Evolutionary conservation across 352 stramenopile genomes (phyloP).

Genomic region (Pythium folliculosum): DNA sequence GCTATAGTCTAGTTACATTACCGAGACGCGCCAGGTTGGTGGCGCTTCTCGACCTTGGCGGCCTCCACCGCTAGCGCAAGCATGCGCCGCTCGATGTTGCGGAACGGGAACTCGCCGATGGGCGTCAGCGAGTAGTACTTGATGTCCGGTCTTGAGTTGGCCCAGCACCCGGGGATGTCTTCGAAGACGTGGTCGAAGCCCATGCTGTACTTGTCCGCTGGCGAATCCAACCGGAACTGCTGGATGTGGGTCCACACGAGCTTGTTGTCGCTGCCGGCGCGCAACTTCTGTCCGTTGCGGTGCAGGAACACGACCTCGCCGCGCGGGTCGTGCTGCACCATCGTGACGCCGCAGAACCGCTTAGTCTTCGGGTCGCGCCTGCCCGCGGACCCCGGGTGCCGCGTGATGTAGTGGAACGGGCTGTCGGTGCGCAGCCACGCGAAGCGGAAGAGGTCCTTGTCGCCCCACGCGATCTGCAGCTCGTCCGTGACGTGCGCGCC

Average conservation of each 20-base stretch:
- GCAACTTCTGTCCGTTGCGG: conserved; percentile 46
- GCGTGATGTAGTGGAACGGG: conserved; percentile 60
- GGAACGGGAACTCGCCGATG: background rate
- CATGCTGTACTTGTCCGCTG: background rate
- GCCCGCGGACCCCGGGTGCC: conserved; percentile 46
- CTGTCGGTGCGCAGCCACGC: conserved; percentile 67
- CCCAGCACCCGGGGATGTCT: conserved; percentile 1
- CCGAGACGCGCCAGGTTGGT: background rate
- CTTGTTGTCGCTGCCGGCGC: conserved; percentile 74
- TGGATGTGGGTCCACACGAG: conserved; percentile 31
- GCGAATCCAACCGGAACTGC: background rate
- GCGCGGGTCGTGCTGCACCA: conserved; percentile 37
- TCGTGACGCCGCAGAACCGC: conserved; percentile 63
- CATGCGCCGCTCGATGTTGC: background rate
- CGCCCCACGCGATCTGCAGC: conserved; percentile 59
- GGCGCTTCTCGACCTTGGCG: background rate
- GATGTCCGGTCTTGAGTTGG: background rate
- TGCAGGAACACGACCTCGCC: conserved; percentile 33
- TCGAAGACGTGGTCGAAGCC: conserved; percentile 17
- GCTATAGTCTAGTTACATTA: background rate
- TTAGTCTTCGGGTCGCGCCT: conserved; percentile 43
- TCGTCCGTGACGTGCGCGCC: conserved; percentile 43
- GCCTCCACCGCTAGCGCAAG: background rate
- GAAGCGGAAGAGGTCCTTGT: conserved; percentile 81
- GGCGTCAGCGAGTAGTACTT: background rate